Conservation (phyloP, 2,329 filamentous ascomycete species). For the Aspergillus jensenii region DNA sequence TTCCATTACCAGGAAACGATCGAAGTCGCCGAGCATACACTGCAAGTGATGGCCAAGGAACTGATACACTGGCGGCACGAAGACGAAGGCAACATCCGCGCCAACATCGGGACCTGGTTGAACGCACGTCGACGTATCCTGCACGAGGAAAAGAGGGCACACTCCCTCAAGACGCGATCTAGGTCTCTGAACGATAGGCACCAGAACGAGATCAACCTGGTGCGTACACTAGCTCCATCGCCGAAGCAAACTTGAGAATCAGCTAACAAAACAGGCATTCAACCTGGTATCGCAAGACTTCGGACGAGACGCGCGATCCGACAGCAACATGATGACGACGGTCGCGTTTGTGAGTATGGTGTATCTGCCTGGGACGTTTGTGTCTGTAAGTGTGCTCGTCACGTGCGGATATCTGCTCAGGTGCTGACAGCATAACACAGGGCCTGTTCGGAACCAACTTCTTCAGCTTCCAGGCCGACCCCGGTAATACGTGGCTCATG, state of each 20-base stretch:
- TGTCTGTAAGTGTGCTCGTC: slow-evolving; percentile 23
- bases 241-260: not conserved
- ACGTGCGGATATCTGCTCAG: not conserved
- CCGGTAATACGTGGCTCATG: slow-evolving; percentile 22
- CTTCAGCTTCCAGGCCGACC: slow-evolving; percentile 26
- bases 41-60: slow-evolving; percentile 23
- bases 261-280: slow-evolving; percentile 29
- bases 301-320: slow-evolving; percentile 21
- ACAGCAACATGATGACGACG: slow-evolving; percentile 32
- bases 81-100: not conserved
- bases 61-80: slow-evolving; percentile 16
- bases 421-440: slow-evolving; percentile 10
- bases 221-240: slow-evolving; percentile 1
- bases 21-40: slow-evolving; percentile 30
- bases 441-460: slow-evolving; percentile 38
- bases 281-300: slow-evolving; percentile 34
- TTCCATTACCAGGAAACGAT: slow-evolving; percentile 34
- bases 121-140: slow-evolving; percentile 17
- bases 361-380: slow-evolving; percentile 31
- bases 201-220: slow-evolving; percentile 36
- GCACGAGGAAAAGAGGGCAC: slow-evolving; percentile 24
- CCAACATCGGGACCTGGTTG: not conserved
- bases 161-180: slow-evolving; percentile 26
- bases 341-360: slow-evolving; percentile 28
- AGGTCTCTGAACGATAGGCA: slow-evolving; percentile 30